Base-by-base conservation (phyloP, 176 grass and related monocot genomes). In the Juncus inflexus region DNA sequence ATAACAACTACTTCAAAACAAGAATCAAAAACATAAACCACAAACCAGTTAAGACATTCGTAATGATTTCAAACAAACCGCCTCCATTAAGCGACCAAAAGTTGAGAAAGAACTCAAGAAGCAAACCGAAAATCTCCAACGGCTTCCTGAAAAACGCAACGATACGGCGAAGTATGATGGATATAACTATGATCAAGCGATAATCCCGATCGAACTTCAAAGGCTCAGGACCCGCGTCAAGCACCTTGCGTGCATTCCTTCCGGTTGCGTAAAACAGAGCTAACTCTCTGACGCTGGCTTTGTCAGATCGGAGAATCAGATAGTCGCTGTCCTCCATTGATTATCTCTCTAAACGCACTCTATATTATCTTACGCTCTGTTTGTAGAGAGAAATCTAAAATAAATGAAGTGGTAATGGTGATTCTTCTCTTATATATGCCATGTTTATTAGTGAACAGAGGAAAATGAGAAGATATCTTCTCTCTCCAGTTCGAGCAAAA, bases 121-220 rank as follows among this genome's bases (percentile, higher is more conserved):
- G 35, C 9, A 69, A 49, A 0, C 79, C 79, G 5, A 1, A 54
- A 55, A 65, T 42, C 40, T 56, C 43, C 63, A 81, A 63, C 55
- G 79, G 79, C 37, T 81, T 81, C 7, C 57, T 54, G 9, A 81
- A 52, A 36, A 69, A 45, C 3, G 57, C 56, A 43, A 81, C 55
- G 63, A 81, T 50, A 56, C 56, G 64, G 12, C 79, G 55, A 61
- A 63, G 35, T 28, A 81, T 2, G 57, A 81, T 51, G 16, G 79
- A 81, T 12, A 81, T 39, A 11, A 76, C 40, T 38, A 81, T 76
- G 79, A 81, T 57, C 62, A 53, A 81, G n/a, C 79, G 58, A 15
- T 63, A 56, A 19, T 70, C 64, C 3, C 4, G 67, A 13, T 51
- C 56, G 65, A 69, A 10, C 66, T 41, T 71, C 39, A 43, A 37